Evolutionary conservation across 2,329 filamentous ascomycete species (phyloP), one percentile per base, ranked within the genome.

Genomic region (Lasiodiplodia sp.): DNA sequence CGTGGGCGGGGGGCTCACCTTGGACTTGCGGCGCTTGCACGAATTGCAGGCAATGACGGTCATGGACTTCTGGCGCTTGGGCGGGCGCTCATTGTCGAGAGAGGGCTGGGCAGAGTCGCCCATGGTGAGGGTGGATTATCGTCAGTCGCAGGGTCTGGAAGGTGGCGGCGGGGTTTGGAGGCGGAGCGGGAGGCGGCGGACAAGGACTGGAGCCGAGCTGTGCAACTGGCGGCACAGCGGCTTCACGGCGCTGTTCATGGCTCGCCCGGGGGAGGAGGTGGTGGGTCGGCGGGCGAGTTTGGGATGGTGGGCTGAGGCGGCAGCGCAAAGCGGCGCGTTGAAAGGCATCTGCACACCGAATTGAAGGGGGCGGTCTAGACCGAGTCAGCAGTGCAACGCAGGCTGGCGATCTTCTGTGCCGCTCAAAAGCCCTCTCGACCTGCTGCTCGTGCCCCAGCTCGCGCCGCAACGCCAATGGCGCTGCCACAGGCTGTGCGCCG

Each of bases 31-130:
- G 11, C 65, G 65, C 65, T 67, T 57, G 31, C 65, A 67, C 5
- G 53, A 57, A 38, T 67, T 67, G 65, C 65, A 67, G 28, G 65
- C 65, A 31, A 67, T 67, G 28, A 67, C 34, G 28, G 65, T 67
- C 65, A 67, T 67, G 47, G 58, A 56, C 25, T 67, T 67, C 37
- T 60, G 65, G 55, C 65, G 65, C 38, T 60, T 67, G 40, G 65
- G 55, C 28, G 60, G 60, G 44, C 60, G 60, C 25, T 52, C 60
- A 12, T 47, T 2, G 28, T 64, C 60, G n/a, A 12, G 23, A n/a
- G 8, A 8, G 21, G 31, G 25, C 31, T 52, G 25, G 18, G 53
- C 21, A 21, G 53, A 21, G 55, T 67, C 53, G 31, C 53, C 65
- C 65, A 67, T 67, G 55, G 31, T 34, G 44, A 37, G 34, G 10